Base-by-base conservation (phyloP, 345 rosid species). In the Excoecaria agallocha region DNA sequence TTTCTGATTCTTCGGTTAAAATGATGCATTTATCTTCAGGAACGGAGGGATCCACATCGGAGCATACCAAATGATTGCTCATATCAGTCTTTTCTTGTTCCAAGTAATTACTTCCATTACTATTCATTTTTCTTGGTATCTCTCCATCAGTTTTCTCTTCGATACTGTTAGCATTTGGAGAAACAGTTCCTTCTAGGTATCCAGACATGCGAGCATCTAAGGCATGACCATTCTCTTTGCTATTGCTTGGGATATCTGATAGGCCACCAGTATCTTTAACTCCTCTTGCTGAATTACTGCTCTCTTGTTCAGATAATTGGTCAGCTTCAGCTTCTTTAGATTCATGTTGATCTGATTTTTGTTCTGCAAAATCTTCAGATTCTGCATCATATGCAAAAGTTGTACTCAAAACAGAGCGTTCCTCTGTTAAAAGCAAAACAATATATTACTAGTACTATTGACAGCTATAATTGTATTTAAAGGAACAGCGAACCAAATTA, bases 1-100 rank as follows among this genome's bases (percentile, higher is more conserved):
- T 61, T 56, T 70, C 81, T 46, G 81, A 58, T 75, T 73, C 82
- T 20, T 65, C 76, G 54, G 74, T 48, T 37, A 38, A 70, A 61
- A 66, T 57, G 6, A 64, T 50, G 64, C 30, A 52, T 11, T 77
- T 70, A 6, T 77, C 83, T 69, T 70, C 64, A 56, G 83, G 3
- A 54, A 64, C 37, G n/a, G 77, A 72, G 51, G 35, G 74, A 65
- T 71, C 75, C 10, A 12, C 3, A 56, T 24, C 48, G n/a, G 63
- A 24, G n/a, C 46, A 38, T 45, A 0, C 35, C 5, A 75, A 65
- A 63, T 55, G 45, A 39, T 61, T 77, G 38, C 17, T 11, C 11
- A 17, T 63, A 75, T 54, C 20, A 55, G 41, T 68, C 60, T 76
- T 76, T 22, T 3, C 39, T 19, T 78, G 69, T 76, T 74, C 41